phyloP scores from a whole-genome alignment of 1,284 basidiomycete species.

The Apiotrichum veenhuisii region DNA sequence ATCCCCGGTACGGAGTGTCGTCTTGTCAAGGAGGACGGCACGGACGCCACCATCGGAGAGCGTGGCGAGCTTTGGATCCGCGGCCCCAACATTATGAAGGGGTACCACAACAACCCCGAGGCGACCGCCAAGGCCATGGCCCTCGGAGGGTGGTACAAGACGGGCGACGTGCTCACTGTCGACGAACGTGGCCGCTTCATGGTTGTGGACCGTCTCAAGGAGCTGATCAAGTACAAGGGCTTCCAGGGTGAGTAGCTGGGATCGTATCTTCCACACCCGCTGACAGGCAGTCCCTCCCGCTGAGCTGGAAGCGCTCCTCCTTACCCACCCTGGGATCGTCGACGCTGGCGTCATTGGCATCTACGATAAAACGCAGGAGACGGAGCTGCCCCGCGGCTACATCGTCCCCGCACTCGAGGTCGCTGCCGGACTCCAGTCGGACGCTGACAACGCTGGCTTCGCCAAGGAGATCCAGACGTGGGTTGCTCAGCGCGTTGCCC shows the following conservation, averaged over 20 bases:
- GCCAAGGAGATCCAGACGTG: constrained; percentile 58
- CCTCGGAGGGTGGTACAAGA: constrained; percentile 68
- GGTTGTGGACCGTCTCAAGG: constrained; percentile 60
- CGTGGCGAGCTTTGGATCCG: constrained; percentile 76
- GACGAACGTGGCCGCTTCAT: constrained; percentile 59
- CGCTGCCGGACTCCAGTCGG: constrained; percentile 2
- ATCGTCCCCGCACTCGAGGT: constrained; percentile 4
- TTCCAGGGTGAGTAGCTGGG: constrained; percentile 33
- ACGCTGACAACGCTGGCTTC: constrained; percentile 44
- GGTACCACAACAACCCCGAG: constrained; percentile 59
- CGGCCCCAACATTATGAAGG: constrained; percentile 76
- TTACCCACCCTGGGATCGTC: constrained; percentile 66
- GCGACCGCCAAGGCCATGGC: constrained; percentile 70
- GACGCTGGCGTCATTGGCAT: constrained; percentile 71
- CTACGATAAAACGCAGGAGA: constrained; percentile 60
- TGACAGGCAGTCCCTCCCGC: constrained; percentile 67
- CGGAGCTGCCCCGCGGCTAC: constrained; percentile 56
- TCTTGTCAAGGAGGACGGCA: constrained; percentile 55
- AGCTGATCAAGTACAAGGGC: constrained; percentile 71
- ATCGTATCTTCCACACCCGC: background rate
- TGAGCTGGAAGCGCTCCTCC: constrained; percentile 69
- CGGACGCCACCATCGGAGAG: constrained; percentile 55
- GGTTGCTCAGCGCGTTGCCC: constrained; percentile 57
- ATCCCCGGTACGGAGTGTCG: constrained; percentile 74
- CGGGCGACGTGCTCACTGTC: constrained; percentile 60